Conservation (phyloP, 164 flowering plant species). For the Dillenia suffruticosa region DNA sequence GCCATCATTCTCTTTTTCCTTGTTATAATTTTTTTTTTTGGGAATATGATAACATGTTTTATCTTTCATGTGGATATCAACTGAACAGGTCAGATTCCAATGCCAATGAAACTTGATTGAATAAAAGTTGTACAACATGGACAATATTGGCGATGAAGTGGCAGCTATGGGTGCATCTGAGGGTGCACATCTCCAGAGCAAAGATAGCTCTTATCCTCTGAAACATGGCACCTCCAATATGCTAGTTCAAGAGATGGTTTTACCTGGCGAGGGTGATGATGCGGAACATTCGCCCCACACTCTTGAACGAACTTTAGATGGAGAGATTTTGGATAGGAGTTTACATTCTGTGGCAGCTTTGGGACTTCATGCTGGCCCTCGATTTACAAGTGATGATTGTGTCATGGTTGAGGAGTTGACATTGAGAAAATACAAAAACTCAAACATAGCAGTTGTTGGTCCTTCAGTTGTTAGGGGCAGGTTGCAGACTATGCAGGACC, state of each 20-base stretch:
- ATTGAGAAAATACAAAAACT: conserved; percentile 34
- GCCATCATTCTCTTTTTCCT: background rate
- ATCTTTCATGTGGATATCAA: conserved; percentile 1
- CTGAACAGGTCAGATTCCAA: conserved; percentile 1
- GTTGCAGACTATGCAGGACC: conserved; percentile 25
- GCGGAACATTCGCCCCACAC: conserved; percentile 30
- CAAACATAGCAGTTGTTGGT: conserved; percentile 38
- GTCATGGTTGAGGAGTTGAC: conserved; percentile 69
- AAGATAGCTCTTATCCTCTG: conserved; percentile 26
- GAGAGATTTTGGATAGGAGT: conserved; percentile 27
- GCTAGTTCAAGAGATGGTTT: conserved; percentile 38
- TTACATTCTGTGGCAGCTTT: conserved; percentile 19
- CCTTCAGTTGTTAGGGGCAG: conserved; percentile 34
- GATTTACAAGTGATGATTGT: conserved; percentile 34
- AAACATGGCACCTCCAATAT: conserved; percentile 25
- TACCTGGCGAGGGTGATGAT: conserved; percentile 35
- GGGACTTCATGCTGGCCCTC: conserved; percentile 30
- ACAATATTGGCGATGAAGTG: conserved; percentile 33
- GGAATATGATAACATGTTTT: background rate
- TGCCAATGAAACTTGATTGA: conserved; percentile 7
- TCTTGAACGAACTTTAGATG: conserved; percentile 32
- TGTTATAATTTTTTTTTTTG: background rate
- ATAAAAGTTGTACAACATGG: conserved; percentile 34
- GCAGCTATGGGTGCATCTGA: conserved; percentile 24
- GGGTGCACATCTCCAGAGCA: conserved; percentile 23